Conservation (phyloP, 768 basidiomycete species). For the Tubosaeta brunneosetosa region DNA sequence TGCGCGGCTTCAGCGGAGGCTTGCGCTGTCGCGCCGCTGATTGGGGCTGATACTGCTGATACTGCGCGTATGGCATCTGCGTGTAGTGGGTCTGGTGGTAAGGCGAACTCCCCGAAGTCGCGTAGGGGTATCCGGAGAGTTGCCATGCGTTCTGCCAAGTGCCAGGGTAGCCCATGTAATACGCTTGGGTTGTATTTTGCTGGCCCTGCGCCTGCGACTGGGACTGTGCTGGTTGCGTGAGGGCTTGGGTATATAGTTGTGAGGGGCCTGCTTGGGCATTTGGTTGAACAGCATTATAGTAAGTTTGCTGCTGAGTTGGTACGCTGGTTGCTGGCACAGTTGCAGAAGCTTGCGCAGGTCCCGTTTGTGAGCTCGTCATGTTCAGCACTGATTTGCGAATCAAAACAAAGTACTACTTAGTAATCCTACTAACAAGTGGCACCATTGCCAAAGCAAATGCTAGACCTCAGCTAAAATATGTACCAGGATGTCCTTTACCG, state of each 20-base stretch:
- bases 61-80: slow-evolving; percentile 32
- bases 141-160: slow-evolving; percentile 33
- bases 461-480: slow-evolving; percentile 51
- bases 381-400: neutral
- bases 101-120: slow-evolving; percentile 26
- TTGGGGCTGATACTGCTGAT: slow-evolving; percentile 31
- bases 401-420: slow-evolving; percentile 2
- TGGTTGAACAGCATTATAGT: slow-evolving; percentile 12
- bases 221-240: slow-evolving; percentile 15
- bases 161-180: slow-evolving; percentile 32
- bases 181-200: slow-evolving; percentile 27
- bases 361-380: slow-evolving; percentile 41
- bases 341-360: slow-evolving; percentile 28
- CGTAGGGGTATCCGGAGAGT: slow-evolving; percentile 31
- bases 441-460: neutral
- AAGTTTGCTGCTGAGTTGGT: slow-evolving; percentile 4
- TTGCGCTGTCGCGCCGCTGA: slow-evolving; percentile 28
- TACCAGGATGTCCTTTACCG: slow-evolving; percentile 65
- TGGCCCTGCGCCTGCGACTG: slow-evolving; percentile 19
- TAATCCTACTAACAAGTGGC: neutral
- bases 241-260: slow-evolving; percentile 20
- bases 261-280: slow-evolving; percentile 14
- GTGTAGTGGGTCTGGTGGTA: slow-evolving; percentile 33
- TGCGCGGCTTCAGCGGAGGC: slow-evolving; percentile 22
- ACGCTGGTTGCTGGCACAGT: slow-evolving; percentile 8